Evolutionary conservation across 306 rosid species (phyloP).

Genomic region (Prunus mongolica): DNA sequence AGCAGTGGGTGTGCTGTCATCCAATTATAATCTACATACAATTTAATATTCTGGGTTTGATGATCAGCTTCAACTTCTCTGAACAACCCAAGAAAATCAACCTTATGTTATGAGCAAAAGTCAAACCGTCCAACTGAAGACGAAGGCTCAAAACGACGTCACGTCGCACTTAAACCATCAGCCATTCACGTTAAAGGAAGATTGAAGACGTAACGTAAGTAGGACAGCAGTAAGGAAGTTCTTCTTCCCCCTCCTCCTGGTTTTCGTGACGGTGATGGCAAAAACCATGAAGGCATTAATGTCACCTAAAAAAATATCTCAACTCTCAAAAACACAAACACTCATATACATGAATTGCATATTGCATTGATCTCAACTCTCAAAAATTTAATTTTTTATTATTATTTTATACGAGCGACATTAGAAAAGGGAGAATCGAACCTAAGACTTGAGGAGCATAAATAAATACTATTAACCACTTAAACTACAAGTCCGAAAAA

Average conservation of each 20-base stretch:
- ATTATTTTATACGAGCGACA: no score
- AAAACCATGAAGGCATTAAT: background rate
- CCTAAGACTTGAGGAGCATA: no score
- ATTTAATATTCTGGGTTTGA: background rate
- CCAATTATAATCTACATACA: background rate
- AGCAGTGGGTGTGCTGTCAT: background rate
- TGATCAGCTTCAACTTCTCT: background rate
- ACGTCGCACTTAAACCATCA: background rate
- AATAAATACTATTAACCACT: no score
- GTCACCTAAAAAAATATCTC: no score
- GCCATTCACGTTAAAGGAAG: background rate
- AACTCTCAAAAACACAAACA: no score
- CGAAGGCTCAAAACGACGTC: background rate
- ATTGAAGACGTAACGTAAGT: background rate
- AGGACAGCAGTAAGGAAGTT: background rate
- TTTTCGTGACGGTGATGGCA: background rate
- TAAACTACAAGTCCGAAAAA: no score
- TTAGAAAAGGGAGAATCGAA: accelerated
- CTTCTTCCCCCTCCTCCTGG: background rate
- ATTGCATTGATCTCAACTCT: no score
- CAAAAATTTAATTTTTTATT: no score
- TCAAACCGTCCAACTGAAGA: background rate
- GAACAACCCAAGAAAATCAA: background rate
- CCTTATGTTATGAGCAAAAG: background rate
- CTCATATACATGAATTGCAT: no score